Conservation (phyloP, 1,284 basidiomycete species). For the Pisolithus thermaeus region DNA sequence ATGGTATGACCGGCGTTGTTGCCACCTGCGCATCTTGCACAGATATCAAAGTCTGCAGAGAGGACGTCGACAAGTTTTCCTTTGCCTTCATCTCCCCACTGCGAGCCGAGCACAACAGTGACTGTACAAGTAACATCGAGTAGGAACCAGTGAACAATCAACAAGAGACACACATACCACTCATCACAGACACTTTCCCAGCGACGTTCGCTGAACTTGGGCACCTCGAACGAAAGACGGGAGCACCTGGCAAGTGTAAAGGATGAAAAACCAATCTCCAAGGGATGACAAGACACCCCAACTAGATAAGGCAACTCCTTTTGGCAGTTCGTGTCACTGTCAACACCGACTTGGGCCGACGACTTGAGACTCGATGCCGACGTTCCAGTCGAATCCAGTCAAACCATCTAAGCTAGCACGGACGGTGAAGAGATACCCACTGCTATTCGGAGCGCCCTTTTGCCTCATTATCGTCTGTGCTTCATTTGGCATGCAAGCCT, state of each 20-base stretch:
- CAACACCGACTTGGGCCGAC: not conserved
- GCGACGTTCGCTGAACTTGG: not conserved
- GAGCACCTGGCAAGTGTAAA: conserved; percentile 7
- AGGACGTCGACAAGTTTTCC: conserved; percentile 95
- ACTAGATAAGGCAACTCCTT: not conserved
- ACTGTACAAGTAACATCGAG: conserved; percentile 34
- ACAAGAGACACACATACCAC: conserved; percentile 16
- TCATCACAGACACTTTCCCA: conserved; percentile 15
- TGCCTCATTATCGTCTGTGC: conserved; percentile 79
- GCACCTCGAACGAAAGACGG: not conserved
- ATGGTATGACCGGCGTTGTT: conserved; percentile 99
- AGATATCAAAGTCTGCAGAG: conserved; percentile 84
- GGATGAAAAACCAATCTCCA: conserved; percentile 4
- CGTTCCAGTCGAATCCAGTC: conserved; percentile 54
- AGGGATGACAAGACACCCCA: not conserved
- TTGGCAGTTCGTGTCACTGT: not conserved
- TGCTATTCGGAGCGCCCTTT: conserved; percentile 85
- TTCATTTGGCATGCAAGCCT: conserved; percentile 77
- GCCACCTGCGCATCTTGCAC: conserved; percentile 94
- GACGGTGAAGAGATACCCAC: conserved; percentile 52
- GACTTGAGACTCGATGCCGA: conserved; percentile 39
- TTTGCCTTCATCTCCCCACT: conserved; percentile 97
- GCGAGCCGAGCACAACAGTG: conserved; percentile 78
- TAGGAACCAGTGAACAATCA: not conserved
- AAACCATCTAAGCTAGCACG: conserved; percentile 40